These are phyloP conservation scores for Zelonia costaricensis DNA, from an alignment of 208 protist species.

Conservation along the genomic window DNA sequence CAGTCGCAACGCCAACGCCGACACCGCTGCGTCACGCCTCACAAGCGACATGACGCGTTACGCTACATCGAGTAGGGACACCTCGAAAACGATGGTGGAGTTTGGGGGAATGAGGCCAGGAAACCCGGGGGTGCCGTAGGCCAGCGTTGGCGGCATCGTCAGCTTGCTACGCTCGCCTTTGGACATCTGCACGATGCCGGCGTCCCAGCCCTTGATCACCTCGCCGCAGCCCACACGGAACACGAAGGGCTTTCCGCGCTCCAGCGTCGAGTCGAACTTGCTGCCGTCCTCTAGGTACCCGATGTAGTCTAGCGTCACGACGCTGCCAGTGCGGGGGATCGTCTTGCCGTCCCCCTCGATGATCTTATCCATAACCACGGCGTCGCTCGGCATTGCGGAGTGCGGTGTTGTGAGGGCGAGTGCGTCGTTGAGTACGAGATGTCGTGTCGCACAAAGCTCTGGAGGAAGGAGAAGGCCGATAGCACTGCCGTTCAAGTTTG, in stretches of 20 bases:
- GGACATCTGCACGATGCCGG: conserved; percentile 94
- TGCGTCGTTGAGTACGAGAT: too few relatives aligned
- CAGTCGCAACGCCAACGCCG: too few relatives aligned
- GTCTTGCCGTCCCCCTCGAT: conserved; percentile 94
- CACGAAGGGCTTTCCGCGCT: conserved; percentile 91
- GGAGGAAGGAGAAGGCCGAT: too few relatives aligned
- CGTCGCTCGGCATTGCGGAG: conserved; percentile 57
- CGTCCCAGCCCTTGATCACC: conserved; percentile 95
- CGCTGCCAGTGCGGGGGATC: conserved; percentile 76
- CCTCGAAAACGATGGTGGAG: conserved; percentile 91
- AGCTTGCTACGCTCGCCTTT: conserved; percentile 93
- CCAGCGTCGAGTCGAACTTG: conserved; percentile 89
- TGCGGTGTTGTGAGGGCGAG: background rate
- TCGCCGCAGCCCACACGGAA: conserved; percentile 92
- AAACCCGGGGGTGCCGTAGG: conserved; percentile 89
- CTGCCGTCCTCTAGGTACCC: conserved; percentile 79
- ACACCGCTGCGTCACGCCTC: too few relatives aligned
- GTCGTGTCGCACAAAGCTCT: too few relatives aligned
- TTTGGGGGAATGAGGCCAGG: conserved; percentile 89
- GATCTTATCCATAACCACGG: conserved; percentile 91
- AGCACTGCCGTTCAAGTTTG: too few relatives aligned
- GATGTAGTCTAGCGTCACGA: conserved; percentile 92
- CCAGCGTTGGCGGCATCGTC: conserved; percentile 88
- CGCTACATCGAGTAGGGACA: conserved; percentile 88
- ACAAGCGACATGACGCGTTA: too few relatives aligned